Evolutionary conservation across 495 filamentous ascomycete species (phyloP).

Genomic region (Xylaria nigripes): DNA sequence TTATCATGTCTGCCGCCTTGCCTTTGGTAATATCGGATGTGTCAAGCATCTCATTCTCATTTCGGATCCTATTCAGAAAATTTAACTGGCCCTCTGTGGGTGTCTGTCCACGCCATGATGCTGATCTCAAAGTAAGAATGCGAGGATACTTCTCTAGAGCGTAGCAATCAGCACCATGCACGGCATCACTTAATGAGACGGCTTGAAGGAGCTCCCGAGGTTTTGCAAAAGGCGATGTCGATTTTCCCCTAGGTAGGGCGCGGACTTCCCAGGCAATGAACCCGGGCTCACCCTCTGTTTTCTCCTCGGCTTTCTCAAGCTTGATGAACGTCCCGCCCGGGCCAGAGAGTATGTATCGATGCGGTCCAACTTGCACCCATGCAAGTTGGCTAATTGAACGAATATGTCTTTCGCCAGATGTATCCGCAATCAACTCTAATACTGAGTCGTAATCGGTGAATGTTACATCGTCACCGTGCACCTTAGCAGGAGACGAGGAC

Average conservation of each 20-base stretch:
- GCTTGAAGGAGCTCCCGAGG: slow-evolving; percentile 58
- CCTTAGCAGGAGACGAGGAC: background rate
- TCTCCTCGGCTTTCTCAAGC: slow-evolving; percentile 42
- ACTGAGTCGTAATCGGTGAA: slow-evolving; percentile 89
- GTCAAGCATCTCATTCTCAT: slow-evolving; percentile 47
- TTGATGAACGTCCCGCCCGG: slow-evolving; percentile 51
- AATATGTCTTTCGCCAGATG: slow-evolving; percentile 67
- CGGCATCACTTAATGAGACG: slow-evolving; percentile 56
- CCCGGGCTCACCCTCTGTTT: slow-evolving; percentile 10
- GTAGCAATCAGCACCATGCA: slow-evolving; percentile 77
- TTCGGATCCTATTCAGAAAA: slow-evolving; percentile 61
- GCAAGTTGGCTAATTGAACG: slow-evolving; percentile 59
- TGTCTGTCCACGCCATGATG: slow-evolving; percentile 58
- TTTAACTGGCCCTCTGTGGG: slow-evolving; percentile 63
- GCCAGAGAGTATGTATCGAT: slow-evolving; percentile 57
- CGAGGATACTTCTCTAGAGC: slow-evolving; percentile 54
- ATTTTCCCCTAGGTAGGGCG: slow-evolving; percentile 25
- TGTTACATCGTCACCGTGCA: slow-evolving; percentile 35
- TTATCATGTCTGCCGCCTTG: slow-evolving; percentile 84
- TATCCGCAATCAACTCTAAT: slow-evolving; percentile 79
- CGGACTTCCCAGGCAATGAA: slow-evolving; percentile 34
- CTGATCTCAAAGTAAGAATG: slow-evolving; percentile 46
- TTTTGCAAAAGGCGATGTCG: slow-evolving; percentile 51
- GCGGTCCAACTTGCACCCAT: slow-evolving; percentile 68
- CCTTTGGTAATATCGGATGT: slow-evolving; percentile 61